A percentile compares a stretch with the other conserved stretches of the same genome.
phyloP scores from a whole-genome alignment of 1,284 basidiomycete genomes.

The Ceratobasidium theobromae region DNA sequence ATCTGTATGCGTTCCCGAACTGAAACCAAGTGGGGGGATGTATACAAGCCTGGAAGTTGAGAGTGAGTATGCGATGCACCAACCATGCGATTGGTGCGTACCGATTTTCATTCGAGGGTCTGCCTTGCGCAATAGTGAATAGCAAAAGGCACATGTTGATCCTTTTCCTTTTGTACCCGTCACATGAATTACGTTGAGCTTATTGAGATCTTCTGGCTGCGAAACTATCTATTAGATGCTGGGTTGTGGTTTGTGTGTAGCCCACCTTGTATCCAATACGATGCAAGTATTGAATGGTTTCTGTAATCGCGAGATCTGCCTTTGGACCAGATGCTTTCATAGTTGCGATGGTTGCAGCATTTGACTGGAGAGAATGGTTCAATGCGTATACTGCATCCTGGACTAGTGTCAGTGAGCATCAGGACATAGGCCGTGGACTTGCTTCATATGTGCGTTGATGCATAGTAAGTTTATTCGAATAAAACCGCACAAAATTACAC shows the following conservation, averaged over 20 bases:
- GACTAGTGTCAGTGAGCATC: not conserved
- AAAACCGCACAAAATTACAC: not conserved
- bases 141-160: constrained; percentile 91
- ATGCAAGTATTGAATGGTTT: constrained; percentile 88
- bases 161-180: constrained; percentile 99
- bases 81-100: constrained; percentile 39
- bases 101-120: constrained; percentile 73
- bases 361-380: constrained; percentile 86
- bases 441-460: constrained; percentile 27
- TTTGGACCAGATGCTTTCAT: constrained; percentile 74
- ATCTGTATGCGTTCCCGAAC: constrained; percentile 95
- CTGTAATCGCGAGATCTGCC: constrained; percentile 65
- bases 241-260: constrained; percentile 1
- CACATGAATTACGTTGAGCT: constrained; percentile 92
- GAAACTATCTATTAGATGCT: constrained; percentile 28
- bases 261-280: constrained; percentile 85
- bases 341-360: constrained; percentile 88
- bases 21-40: constrained; percentile 94
- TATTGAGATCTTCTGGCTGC: constrained; percentile 81
- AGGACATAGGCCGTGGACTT: not conserved
- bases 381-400: constrained; percentile 82
- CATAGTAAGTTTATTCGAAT: constrained; percentile 1
- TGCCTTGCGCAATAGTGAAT: constrained; percentile 67
- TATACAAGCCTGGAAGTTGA: constrained; percentile 75
- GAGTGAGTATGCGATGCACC: not conserved